Base-by-base conservation (phyloP, 495 filamentous ascomycete species). In the Annulohypoxylon nitens region DNA sequence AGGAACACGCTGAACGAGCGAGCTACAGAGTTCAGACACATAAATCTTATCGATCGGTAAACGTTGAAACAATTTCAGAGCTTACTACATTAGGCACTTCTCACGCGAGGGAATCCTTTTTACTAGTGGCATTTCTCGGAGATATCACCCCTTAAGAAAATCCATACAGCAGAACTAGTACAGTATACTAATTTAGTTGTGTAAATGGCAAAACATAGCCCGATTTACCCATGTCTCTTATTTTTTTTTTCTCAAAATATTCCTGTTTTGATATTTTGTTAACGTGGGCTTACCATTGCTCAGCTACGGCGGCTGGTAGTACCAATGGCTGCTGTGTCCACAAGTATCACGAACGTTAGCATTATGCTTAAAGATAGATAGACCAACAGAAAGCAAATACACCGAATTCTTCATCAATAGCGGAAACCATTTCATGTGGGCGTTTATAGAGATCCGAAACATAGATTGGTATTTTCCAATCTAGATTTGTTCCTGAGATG, bases 41-140 rank as follows among this genome's bases (percentile, higher is more conserved):
- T 51, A 34, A 60, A 33, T 67, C 63, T 66, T 70, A 67, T 64
- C 67, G 43, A 67, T 70, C 67, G 58, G 37, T 33, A 64, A 50
- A 47, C 14, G 16, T 70, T 48, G 59, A 64, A 67, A 67, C 37
- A 41, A 67, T 48, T 14, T 14, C 41, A 64, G 50, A 55, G 72
- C 67, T 70, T 70, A 75, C 72, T 75, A 64, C 63, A 62, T 59
- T 62, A 36, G 66, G 66, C 36, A 64, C 47, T 48, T 61, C 59
- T 25, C 45, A 62, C 59, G 61, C 33, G 12, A 68, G 11, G 18
- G n/a, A 33, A 70, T 70, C 58, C 67, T 67, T 67, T 51, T 62
- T 59, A 74, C 66, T 48, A 62, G 30, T 64, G 51, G 54, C 37
- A 20, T 43, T 47, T 45, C 53, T 51, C 48, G 54, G 61, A 50